A percentile compares a stretch with the other conserved stretches of the same genome.
Evolutionary conservation across 1,284 basidiomycete genomes (phyloP).

Genomic region (Sporisorium iseilematis-ciliati): DNA sequence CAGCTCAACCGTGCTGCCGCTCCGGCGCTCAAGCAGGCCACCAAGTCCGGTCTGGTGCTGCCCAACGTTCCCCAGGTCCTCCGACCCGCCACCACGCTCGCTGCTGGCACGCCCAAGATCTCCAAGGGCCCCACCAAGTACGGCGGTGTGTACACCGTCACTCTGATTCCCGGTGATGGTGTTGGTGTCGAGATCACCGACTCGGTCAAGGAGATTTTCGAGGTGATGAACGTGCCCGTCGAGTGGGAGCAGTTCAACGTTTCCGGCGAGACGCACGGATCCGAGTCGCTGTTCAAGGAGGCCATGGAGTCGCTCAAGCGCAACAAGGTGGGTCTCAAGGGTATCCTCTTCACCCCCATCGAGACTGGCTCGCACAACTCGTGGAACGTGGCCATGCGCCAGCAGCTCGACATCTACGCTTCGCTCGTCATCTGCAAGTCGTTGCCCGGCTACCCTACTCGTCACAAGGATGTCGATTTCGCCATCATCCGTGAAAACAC

Average conservation of each 20-base stretch:
- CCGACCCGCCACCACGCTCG: constrained; percentile 78
- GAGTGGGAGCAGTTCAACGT: constrained; percentile 99
- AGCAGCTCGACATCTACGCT: constrained; percentile 98
- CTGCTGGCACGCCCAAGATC: constrained; percentile 82
- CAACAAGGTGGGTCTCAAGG: constrained; percentile 98
- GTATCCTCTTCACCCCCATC: constrained; percentile 98
- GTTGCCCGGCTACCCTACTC: constrained; percentile 94
- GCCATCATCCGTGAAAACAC: constrained; percentile 99
- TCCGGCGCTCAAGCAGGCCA: constrained; percentile 56
- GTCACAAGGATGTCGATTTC: constrained; percentile 97
- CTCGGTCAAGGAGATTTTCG: constrained; percentile 99
- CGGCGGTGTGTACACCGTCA: constrained; percentile 79
- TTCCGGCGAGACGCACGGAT: constrained; percentile 92
- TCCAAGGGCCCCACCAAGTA: constrained; percentile 88
- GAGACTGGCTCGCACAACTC: constrained; percentile 96
- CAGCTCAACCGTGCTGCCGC: constrained; percentile 53
- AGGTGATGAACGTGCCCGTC: constrained; percentile 96
- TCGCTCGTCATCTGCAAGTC: constrained; percentile 98
- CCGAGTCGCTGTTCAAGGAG: constrained; percentile 95
- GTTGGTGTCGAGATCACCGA: constrained; percentile 97
- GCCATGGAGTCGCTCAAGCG: constrained; percentile 91
- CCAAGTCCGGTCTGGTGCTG: constrained; percentile 48
- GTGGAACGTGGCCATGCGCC: constrained; percentile 99
- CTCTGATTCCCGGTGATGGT: constrained; percentile 70
- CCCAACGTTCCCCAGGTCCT: constrained; percentile 52